A percentile compares a stretch with the other conserved stretches of the same genome.
These are phyloP conservation scores for Neonectria ditissima DNA, from an alignment of 2,329 filamentous ascomycete genomes.

Conservation along the genomic window DNA sequence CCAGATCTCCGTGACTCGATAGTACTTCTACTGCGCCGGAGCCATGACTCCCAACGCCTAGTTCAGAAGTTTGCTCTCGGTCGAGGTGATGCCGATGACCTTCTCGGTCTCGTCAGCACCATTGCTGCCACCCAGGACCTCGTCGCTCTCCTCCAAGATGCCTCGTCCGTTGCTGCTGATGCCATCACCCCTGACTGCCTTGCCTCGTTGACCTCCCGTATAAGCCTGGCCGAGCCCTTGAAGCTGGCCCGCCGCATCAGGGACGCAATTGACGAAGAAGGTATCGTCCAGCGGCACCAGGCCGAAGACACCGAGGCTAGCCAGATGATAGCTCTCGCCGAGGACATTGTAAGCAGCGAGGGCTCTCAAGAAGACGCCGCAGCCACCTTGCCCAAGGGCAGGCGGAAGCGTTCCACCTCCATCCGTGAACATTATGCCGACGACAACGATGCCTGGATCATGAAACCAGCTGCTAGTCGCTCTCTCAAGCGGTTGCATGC, in stretches of 20 bases:
- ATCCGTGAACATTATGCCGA: constrained; percentile 70
- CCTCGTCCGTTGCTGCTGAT: constrained; percentile 25
- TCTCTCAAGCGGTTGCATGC: constrained; percentile 75
- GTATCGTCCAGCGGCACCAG: constrained; percentile 82
- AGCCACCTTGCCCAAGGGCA: constrained; percentile 66
- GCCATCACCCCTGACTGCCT: constrained; percentile 52
- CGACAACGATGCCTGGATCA: constrained; percentile 71
- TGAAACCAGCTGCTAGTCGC: constrained; percentile 76
- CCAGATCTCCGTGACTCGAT: constrained; percentile 77
- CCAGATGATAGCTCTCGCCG: constrained; percentile 78
- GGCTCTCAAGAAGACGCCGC: constrained; percentile 69
- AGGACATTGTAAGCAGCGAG: constrained; percentile 76
- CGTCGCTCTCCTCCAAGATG: constrained; percentile 57
- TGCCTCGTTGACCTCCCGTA: constrained; percentile 62
- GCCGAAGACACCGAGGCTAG: constrained; percentile 78
- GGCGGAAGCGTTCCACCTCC: constrained; percentile 58
- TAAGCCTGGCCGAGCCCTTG: constrained; percentile 74
- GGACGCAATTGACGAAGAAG: constrained; percentile 90
- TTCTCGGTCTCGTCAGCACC: constrained; percentile 85
- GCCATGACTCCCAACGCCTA: constrained; percentile 87
- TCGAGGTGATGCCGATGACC: constrained; percentile 90
- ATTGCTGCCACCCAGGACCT: constrained; percentile 80
- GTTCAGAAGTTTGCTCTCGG: constrained; percentile 95
- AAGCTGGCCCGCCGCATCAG: constrained; percentile 78
- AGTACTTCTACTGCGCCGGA: constrained; percentile 75